Conservation (phyloP, 1,284 basidiomycete genomes). For the Trametes polyzona region DNA sequence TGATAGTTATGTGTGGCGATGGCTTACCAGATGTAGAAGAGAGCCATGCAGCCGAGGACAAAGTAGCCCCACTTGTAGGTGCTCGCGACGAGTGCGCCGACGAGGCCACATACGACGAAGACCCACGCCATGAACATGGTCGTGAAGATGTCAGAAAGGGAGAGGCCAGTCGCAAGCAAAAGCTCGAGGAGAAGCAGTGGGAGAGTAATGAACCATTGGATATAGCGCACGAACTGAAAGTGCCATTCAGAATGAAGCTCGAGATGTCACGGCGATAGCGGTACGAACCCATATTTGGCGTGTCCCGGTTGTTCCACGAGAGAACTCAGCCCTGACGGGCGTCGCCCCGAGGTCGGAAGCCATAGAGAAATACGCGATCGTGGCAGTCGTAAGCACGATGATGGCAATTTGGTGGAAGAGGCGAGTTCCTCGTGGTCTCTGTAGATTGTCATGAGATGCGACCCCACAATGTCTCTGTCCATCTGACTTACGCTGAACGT, state of each 20-base stretch:
- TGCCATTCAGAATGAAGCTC: not conserved
- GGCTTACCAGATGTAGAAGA: conserved; percentile 53
- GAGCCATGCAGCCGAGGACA: conserved; percentile 48
- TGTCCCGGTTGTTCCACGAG: conserved; percentile 34
- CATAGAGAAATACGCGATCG: conserved; percentile 57
- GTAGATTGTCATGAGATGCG: not conserved
- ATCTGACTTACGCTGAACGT: conserved; percentile 37
- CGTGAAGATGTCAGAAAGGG: conserved; percentile 56
- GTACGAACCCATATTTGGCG: conserved; percentile 57
- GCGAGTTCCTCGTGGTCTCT: conserved; percentile 45
- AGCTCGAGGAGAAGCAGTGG: conserved; percentile 55
- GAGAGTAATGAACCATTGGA: conserved; percentile 63
- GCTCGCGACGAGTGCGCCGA: conserved; percentile 51
- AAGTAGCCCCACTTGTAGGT: conserved; percentile 59
- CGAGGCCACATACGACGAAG: conserved; percentile 57
- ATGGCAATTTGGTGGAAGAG: conserved; percentile 54
- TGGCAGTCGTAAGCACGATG: conserved; percentile 49
- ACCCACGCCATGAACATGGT: conserved; percentile 58
- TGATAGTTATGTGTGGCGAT: not conserved
- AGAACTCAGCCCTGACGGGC: conserved; percentile 51
- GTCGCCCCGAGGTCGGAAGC: conserved; percentile 61
- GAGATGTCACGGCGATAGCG: not conserved
- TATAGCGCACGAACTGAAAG: conserved; percentile 52
- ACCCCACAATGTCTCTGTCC: no score
- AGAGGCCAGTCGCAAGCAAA: conserved; percentile 54